These are phyloP conservation scores for Skeletonema costatum DNA, from an alignment of 108 stramenopile genomes.

Conservation along the genomic window DNA sequence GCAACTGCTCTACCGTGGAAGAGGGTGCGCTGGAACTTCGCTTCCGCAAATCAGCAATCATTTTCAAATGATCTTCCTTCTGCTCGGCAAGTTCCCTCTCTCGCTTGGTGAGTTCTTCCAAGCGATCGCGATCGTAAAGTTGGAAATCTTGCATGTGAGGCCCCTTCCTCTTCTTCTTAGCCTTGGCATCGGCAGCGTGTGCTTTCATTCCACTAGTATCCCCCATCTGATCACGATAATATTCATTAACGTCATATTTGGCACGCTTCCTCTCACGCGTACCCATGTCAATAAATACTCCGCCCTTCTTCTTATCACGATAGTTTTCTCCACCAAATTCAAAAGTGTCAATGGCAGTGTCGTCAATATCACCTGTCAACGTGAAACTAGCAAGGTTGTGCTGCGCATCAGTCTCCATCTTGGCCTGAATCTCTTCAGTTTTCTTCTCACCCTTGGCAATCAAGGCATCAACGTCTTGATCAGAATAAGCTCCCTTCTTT, in stretches of 20 bases:
- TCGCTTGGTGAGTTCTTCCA: slow-evolving; percentile 74
- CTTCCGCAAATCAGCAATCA: slow-evolving; percentile 73
- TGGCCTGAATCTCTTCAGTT: slow-evolving; percentile 87
- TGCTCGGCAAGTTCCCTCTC: slow-evolving; percentile 75
- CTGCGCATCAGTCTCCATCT: slow-evolving; percentile 93
- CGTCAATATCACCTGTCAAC: slow-evolving; percentile 84
- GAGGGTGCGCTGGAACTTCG: slow-evolving; percentile 53
- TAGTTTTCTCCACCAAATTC: slow-evolving; percentile 93
- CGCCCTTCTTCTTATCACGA: slow-evolving; percentile 70
- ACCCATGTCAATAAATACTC: slow-evolving; percentile 92
- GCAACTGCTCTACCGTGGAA: slow-evolving; percentile 21
- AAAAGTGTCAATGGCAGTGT: slow-evolving; percentile 77
- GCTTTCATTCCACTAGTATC: slow-evolving; percentile 66
- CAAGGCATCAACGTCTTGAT: slow-evolving; percentile 97
- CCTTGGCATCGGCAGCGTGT: slow-evolving; percentile 73
- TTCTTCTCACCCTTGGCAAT: slow-evolving; percentile 92
- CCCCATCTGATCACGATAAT: slow-evolving; percentile 86
- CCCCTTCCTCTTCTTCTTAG: slow-evolving; percentile 87
- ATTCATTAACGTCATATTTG: slow-evolving; percentile 95
- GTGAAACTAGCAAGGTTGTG: slow-evolving; percentile 95
- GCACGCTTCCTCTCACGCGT: slow-evolving; percentile 95
- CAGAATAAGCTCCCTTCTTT: slow-evolving; percentile 84
- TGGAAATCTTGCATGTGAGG: slow-evolving; percentile 94
- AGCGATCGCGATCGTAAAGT: slow-evolving; percentile 84
- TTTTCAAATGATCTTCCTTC: slow-evolving; percentile 68